Evolutionary conservation across 495 filamentous ascomycete genomes (phyloP).

Genomic region (Penicillium robsamsonii): DNA sequence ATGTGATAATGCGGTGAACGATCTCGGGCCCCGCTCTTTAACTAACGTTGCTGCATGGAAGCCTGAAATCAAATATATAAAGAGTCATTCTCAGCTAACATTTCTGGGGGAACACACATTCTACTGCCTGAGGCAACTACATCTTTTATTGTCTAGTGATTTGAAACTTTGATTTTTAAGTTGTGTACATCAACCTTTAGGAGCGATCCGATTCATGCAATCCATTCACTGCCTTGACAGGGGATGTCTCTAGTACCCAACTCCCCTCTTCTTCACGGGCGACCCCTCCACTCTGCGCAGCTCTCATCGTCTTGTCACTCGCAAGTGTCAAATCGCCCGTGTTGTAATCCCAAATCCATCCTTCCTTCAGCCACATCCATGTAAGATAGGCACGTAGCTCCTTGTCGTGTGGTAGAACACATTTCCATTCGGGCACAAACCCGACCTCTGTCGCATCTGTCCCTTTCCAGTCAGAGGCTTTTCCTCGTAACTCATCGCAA

Average conservation of each 20-base stretch:
- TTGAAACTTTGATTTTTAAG: neutral
- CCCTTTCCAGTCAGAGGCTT: conserved; percentile 62
- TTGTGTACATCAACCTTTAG: conserved; percentile 1
- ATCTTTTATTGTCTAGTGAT: too few species aligned
- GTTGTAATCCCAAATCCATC: conserved; percentile 73
- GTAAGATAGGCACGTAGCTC: conserved; percentile 81
- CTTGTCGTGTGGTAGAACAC: conserved; percentile 81
- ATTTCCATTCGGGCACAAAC: conserved; percentile 75
- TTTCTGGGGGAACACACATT: neutral
- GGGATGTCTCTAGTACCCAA: conserved; percentile 43
- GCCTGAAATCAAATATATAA: conserved; percentile 12
- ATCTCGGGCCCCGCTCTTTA: conserved; percentile 13
- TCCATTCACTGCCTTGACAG: conserved; percentile 34
- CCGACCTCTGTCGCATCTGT: conserved; percentile 21
- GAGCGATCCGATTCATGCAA: conserved; percentile 21
- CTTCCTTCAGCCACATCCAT: conserved; percentile 91
- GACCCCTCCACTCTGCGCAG: conserved; percentile 59
- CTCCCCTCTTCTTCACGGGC: conserved; percentile 59
- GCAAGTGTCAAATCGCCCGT: conserved; percentile 64
- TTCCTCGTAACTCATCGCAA: conserved; percentile 68
- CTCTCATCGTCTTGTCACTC: conserved; percentile 52
- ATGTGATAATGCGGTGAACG: conserved; percentile 13
- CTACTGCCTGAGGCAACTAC: neutral
- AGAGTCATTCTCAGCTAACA: neutral
- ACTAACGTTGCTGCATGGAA: conserved; percentile 27